Evolutionary conservation across 192 early-diverging fungal genomes (phyloP), one percentile per base, ranked within the genome.

Genomic region (Phlyctochytrium bullatum): DNA sequence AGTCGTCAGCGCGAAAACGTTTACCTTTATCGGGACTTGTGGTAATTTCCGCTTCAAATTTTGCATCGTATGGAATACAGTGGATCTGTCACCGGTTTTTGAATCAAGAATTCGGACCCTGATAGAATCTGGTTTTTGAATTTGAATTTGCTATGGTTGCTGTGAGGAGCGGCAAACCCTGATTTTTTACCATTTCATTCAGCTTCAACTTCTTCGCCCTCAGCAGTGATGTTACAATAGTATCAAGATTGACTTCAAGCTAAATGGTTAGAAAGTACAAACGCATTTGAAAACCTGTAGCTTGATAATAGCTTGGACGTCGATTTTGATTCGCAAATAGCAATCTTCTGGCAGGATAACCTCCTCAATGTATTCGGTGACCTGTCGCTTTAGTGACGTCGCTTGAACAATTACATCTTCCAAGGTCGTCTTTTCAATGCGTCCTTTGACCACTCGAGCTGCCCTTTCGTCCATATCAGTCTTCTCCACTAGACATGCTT

Each of bases 381-480:
- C 83, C 84, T 84, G 58, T 36, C 16, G 20, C n/a, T n/a, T n/a
- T n/a, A n/a, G n/a, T n/a, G n/a, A n/a, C n/a, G n/a, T n/a, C n/a
- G n/a, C n/a, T n/a, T n/a, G n/a, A n/a, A 64, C 23, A 52, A 36
- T 24, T 54, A 80, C 80, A 75, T 98, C 95, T 36, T 90, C 89
- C 50, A 99, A 73, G 32, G 84, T 76, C 2, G 97, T 98, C 71
- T 91, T 91, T 73, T 99, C 96, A 16, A 98, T 81, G 62, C 96
- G 83, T 33, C 92, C 97, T 76, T 99, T 97, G 59, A 98, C 94
- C n/a, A 97, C 95, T 34, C 96, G 88, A 3, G 95, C 93, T 0
- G 93, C 84, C 24, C 60, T 64, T 28, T 65, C 84, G 65, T 88
- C 75, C n/a, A 28, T 36, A 16, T 69, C 73, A 10, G 71, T 69